Evolutionary conservation across 306 rosid genomes (phyloP), one percentile per base, ranked within the genome.

Genomic region (Sechiopsis laciniata): DNA sequence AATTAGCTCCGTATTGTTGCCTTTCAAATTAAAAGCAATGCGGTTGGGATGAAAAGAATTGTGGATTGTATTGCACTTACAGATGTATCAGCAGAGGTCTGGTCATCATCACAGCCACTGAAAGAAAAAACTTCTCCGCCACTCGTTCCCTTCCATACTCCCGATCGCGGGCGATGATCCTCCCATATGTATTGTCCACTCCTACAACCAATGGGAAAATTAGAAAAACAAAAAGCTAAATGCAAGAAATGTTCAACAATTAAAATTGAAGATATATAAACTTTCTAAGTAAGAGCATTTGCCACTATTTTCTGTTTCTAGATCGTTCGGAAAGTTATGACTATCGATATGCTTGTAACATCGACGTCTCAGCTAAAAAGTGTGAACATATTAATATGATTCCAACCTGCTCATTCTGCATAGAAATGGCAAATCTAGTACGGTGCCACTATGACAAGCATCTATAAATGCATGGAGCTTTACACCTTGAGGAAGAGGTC

Each of bases 371-470:
- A 9, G 55, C 48, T 22, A 5, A 11, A 7, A 15, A 48, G 7
- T 26, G 24, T 35, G 69, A 61, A 51, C 17, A 79, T 73, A 67
- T 45, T 66, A 20, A 55, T 35, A 8, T 10, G 24, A 73, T 64
- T 65, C 79, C 74, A 85, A 95, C 99, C 99, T 89, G 90, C 72
- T 80, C 97, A 95, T 95, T 84, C 95, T 79, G 95, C 97, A 91
- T 80, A 95, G 91, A 81, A 79, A 91, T 74, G 99, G 91, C 92
- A 95, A 89, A 85, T 95, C 99, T 73, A 95, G 82, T 68, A 91
- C 85, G 7, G 99, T 95, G 80, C 99, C 99, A 80, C 99, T 95
- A 73, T 95, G 99, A 72, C 97, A 91, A 62, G 99, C 85, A 85
- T 95, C 99, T 75, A 95, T 85, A 66, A 95, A 82, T 64, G 99